Evolutionary conservation across 257 asterid genomes (phyloP), one percentile per base, ranked within the genome.

Genomic region (Plectranthus barbatus): DNA sequence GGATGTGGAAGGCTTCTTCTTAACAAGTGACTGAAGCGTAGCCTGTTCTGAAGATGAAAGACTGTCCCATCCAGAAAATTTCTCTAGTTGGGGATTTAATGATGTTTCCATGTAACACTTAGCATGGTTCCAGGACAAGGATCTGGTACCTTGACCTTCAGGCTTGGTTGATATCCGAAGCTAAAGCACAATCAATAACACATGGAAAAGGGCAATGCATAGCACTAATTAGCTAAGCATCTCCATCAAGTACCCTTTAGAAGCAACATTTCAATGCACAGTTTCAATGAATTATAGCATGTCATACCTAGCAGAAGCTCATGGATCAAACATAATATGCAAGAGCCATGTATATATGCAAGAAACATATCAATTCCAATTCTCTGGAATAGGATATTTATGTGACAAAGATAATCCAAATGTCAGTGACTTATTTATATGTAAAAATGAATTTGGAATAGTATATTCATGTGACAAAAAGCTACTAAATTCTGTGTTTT

Each of bases 121-220:
- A 9, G 92, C 97, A 80, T 93, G 99, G 73, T 90, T 81, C 99
- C 97, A 90, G 6, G 87, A 72, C 76, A 90, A 75, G 47, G 86
- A 46, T 78, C 72, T 84, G 59, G 91, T 68, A 56, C 84, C 84
- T 76, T 87, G 94, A 65, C 91, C 95, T 75, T 84, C 85, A 49
- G 95, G 86, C 71, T 91, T 91, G 56, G 89, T 65, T 64, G 91
- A 93, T 79, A 90, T 77, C 17, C 99, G 95, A 56, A 84, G 80
- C 99, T 93, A 82, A 56, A 20, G 41, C 9, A 46, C 14, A 46
- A 12, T 20, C 33, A 56, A 14, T 14, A 56, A 56, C 40, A 56
- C 36, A 56, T 0, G 12, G 37, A n/a, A 23, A 42, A 13, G 15
- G 29, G 15, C 17, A 19, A 50, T 24, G 18, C 15, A 76, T 62